Base-by-base conservation (phyloP, 768 basidiomycete genomes). In the Trametes maxima region DNA sequence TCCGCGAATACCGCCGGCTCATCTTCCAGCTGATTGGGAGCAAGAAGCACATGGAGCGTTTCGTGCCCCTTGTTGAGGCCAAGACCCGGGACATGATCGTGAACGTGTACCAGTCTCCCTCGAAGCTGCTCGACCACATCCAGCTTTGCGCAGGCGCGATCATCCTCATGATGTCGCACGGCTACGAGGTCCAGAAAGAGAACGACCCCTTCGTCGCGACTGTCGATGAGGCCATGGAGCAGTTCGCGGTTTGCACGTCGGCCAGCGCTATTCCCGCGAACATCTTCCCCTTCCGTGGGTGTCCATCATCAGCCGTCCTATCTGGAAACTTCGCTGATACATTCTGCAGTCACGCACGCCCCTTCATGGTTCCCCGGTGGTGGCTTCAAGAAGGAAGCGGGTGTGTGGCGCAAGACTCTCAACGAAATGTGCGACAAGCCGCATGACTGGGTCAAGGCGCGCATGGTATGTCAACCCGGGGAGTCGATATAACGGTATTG, bases 361-460 rank as follows among this genome's bases (percentile, higher is more conserved):
- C 79, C 79, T 0, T 47, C 58, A 0, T 81, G 78, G 79, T 59
- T 79, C 33, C 78, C 78, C 14, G 77, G 78, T 19, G 75, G 76
- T 5, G 70, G 68, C 2, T 79, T 76, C 69, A 67, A 75, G 56
- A 64, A 64, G 52, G 64, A 44, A 19, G 71, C 69, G 1, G 49
- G 22, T 3, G 51, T 37, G 2, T 73, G 68, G 68, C 50, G 60
- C 3, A 49, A 44, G 35, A 59, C 57, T 17, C 36, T 71, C 4
- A 58, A 69, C 14, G 55, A 66, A 13, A 67, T 76, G 64, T 66
- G 70, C 39, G 65, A 77, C 22, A 64, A 67, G 25, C 78, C 78
- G 5, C 75, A 70, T 53, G 62, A 70, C 7, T 62, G 68, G 12
- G 70, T 75, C 13, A 70, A 72, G 66, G 50, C 68, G 33, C 66